Percentiles rank a stretch among this genome's conserved stretches.
Conservation (phyloP, 1,284 basidiomycete genomes). For the Cryptococcus maquisensis region DNA sequence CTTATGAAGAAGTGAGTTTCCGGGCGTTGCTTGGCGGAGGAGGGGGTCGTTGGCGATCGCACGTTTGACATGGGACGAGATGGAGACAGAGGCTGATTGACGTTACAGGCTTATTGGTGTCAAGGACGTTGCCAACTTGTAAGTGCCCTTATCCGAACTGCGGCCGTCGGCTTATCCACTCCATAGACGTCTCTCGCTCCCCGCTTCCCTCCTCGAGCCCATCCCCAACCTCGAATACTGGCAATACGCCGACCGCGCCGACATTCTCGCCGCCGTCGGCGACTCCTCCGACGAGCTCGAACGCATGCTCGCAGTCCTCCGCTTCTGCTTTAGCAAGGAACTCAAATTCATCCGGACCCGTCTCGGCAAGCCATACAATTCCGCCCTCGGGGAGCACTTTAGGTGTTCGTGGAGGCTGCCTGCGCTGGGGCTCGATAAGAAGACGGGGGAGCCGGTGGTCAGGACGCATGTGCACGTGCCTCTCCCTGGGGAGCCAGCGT, state of each 20-base stretch:
- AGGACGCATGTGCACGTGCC: constrained; percentile 48
- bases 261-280: constrained; percentile 83
- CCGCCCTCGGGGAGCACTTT: constrained; percentile 87
- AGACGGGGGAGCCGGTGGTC: constrained; percentile 47
- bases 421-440: constrained; percentile 43
- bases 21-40: not conserved
- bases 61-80: constrained; percentile 67
- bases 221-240: constrained; percentile 93
- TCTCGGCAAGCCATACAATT: constrained; percentile 94
- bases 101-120: constrained; percentile 54
- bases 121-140: constrained; percentile 89
- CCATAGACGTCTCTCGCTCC: constrained; percentile 79
- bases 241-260: constrained; percentile 90
- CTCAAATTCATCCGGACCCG: constrained; percentile 89
- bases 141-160: constrained; percentile 24
- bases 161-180: not conserved
- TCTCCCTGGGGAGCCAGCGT: constrained; percentile 40
- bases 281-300: constrained; percentile 85
- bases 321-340: constrained; percentile 90
- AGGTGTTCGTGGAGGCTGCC: constrained; percentile 64
- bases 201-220: constrained; percentile 83
- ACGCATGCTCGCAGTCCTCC: constrained; percentile 83
- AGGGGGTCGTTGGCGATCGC: not conserved
- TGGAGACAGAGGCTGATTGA: constrained; percentile 63
- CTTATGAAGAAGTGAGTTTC: constrained; percentile 82